Evolutionary conservation across 2,329 filamentous ascomycete genomes (phyloP), one percentile per base, ranked within the genome.

Genomic region (Ceratocystis huliohia): DNA sequence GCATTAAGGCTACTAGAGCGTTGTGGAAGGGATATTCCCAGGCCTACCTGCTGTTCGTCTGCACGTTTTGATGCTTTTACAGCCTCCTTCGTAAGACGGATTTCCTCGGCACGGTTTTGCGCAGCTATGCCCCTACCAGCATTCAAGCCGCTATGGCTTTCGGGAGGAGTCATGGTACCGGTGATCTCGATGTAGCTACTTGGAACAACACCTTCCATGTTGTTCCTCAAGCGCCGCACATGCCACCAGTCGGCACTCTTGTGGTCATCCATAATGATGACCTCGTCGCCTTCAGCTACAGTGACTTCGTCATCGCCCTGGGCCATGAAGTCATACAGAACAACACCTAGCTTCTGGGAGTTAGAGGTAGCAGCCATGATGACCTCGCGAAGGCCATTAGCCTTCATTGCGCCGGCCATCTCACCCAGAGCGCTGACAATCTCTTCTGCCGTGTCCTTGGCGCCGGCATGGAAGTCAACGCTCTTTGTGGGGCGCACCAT

Each of bases 161-260:
- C 75, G 45, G 81, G 77, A 3, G 81, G 76, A 7, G 82, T 74
- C 28, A 87, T 75, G 13, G 83, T 82, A 66, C 90, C 91, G 25
- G 85, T 92, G 64, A 96, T 80, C 75, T 99, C 93, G 71, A 99
- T 87, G 73, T 97, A 99, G 76, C 91, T 96, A 79, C 91, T 94
- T 15, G 94, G 94, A 7, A 99, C 92, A 30, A 99, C 94, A 48
- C 94, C 94, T 77, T 96, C 91, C 73, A 91, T 94, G 71, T 91
- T 91, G 74, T 91, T 97, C 78, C 91, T 95, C 69, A 96, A 73
- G 45, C 92, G 85, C 68, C 89, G 85, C 45, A 99, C 91, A 79
- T 94, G 91, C 93, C 94, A 97, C 94, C 94, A 99, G 74, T 99
- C 94, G 68, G 96, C 91, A 69, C 92, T 96, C 76, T 92, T 94